Evolutionary conservation across 768 basidiomycete species (phyloP), one percentile per base, ranked within the genome.

Genomic region (Trametes sanguinea): DNA sequence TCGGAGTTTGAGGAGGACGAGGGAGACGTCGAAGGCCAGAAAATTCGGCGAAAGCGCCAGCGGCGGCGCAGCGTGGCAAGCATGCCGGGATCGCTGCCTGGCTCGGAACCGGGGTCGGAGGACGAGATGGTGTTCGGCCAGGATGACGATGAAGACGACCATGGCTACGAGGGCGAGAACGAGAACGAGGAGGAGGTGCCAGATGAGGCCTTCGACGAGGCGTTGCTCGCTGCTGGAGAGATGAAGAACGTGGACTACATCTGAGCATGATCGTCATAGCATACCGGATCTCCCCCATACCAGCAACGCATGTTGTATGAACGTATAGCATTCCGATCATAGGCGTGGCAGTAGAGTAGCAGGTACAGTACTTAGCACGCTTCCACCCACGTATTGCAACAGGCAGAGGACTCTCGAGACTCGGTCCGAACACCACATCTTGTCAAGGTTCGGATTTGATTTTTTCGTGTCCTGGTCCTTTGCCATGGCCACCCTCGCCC

Each of bases 31-130:
- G 74, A 77, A 47, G 32, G 68, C 27, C 83, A 80, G 14, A 75
- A 70, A 67, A 77, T 74, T 71, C 72, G 76, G 66, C 71, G 73
- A 60, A 76, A 73, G 61, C 71, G 81, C 43, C 65, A 71, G 54
- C 77, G 88, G 64, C 78, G 82, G 63, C 79, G 83, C 69, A 92
- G 92, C 65, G 83, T 89, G 73, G 84, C 85, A 45, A 94, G 92
- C 70, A 94, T 95, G 89, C 93, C 92, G 11, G 93, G 93, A 33
- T 89, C 90, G 22, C 74, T 94, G 62, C 78, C 78, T 6, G 77
- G 77, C 6, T 74, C 74, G n/a, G 56, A 62, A 45, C 64, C 65
- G 17, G 65, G 65, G n/a, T 68, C 68, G 29, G 85, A 88, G 61
- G 70, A 72, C 53, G 83, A 88, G 63, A 78, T 81, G 68, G 77